Evolutionary conservation across 1,139 yeast genomes (phyloP).

Genomic region (Yarrowia galli): DNA sequence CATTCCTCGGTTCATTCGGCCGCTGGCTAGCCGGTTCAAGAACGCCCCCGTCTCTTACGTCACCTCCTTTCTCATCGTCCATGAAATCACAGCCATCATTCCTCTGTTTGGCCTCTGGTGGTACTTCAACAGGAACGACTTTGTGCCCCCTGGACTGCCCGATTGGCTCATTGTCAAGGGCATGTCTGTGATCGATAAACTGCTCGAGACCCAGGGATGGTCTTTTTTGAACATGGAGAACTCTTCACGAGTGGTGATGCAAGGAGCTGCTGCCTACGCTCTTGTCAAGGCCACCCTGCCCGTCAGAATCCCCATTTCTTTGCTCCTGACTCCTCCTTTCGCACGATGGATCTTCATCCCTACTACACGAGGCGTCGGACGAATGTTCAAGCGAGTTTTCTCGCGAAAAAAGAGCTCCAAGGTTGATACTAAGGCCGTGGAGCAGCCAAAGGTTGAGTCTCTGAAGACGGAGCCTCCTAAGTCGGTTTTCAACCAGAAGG

Average conservation of each 20-base stretch:
- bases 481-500: constrained; percentile 6
- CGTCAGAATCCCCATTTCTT: constrained; percentile 62
- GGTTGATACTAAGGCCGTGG: not conserved
- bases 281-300: constrained; percentile 71
- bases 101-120: constrained; percentile 85
- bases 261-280: constrained; percentile 91
- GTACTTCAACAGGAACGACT: constrained; percentile 63
- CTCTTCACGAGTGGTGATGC: constrained; percentile 66
- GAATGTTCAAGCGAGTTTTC: constrained; percentile 13
- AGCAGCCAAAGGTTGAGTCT: constrained; percentile 14
- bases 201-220: constrained; percentile 53
- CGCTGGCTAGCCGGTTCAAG: constrained; percentile 59
- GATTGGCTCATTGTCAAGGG: constrained; percentile 72
- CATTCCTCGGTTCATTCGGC: constrained; percentile 53
- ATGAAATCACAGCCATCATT: constrained; percentile 81
- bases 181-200: constrained; percentile 60
- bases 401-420: constrained; percentile 7
- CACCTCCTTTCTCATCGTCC: constrained; percentile 79
- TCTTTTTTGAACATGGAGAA: constrained; percentile 54
- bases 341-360: constrained; percentile 68
- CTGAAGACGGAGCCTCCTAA: constrained; percentile 5
- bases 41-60: constrained; percentile 73
- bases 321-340: constrained; percentile 70
- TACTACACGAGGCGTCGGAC: constrained; percentile 47
- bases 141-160: constrained; percentile 62